phyloP scores from a whole-genome alignment of 805 yeast species.

The Blastobotrys parvus region DNA sequence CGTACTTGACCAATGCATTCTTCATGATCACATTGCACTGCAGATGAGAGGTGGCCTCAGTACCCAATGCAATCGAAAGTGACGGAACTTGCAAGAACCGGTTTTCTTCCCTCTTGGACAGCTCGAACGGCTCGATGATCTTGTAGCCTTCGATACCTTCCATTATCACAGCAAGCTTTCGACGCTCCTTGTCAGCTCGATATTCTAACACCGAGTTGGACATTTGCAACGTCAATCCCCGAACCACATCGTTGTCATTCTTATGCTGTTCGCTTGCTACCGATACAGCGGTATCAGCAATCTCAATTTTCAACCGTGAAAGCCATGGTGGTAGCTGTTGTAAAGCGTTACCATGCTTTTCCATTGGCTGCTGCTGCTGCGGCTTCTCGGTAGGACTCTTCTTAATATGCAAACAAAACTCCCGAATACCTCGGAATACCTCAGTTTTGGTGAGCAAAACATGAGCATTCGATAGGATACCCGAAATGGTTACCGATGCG shows the following conservation, averaged over 20 bases:
- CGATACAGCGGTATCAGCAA: conserved; percentile 20
- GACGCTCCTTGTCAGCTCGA: conserved; percentile 6
- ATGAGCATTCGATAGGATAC: conserved; percentile 20
- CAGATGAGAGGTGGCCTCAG: conserved; percentile 10
- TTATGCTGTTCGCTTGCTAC: conserved; percentile 15
- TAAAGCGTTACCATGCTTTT: conserved; percentile 4
- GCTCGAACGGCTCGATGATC: conserved; percentile 20
- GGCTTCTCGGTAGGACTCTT: conserved; percentile 3
- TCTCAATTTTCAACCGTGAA: conserved; percentile 21
- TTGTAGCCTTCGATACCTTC: conserved; percentile 20
- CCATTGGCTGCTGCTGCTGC: not conserved
- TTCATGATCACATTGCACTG: conserved; percentile 18
- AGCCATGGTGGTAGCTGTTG: conserved; percentile 24
- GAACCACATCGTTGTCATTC: conserved; percentile 6
- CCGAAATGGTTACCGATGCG: conserved; percentile 20
- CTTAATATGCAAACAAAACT: conserved; percentile 10
- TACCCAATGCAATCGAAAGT: conserved; percentile 17
- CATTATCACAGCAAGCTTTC: conserved; percentile 18
- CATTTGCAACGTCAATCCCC: conserved; percentile 19
- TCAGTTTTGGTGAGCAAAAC: conserved; percentile 25
- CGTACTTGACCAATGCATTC: conserved; percentile 19
- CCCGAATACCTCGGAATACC: conserved; percentile 26
- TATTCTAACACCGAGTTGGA: conserved; percentile 15
- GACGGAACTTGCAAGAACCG: conserved; percentile 22
- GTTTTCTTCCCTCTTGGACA: conserved; percentile 13